A percentile compares a stretch with the other conserved stretches of the same genome.
Conservation (phyloP, 352 stramenopile genomes). For the Globisporangium sylvaticum region DNA sequence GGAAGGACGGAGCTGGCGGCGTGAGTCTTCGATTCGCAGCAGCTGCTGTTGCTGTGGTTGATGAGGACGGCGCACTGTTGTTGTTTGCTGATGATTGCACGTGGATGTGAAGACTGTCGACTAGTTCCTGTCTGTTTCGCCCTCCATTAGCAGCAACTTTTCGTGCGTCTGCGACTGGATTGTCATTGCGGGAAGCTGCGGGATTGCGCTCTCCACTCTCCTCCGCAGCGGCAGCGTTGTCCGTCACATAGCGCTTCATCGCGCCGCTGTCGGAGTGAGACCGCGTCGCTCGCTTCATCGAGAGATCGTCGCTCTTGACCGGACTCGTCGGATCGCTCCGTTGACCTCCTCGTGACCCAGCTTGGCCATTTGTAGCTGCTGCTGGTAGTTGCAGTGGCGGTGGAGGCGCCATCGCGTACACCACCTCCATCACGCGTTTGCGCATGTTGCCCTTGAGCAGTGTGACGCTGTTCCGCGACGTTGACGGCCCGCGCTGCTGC, state of each 20-base stretch:
- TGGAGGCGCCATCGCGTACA: conserved; percentile 7
- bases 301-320: conserved; percentile 1
- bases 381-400: neutral
- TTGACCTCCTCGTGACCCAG: neutral
- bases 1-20: neutral
- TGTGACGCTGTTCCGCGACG: conserved; percentile 52
- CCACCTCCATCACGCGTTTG: conserved; percentile 43
- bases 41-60: conserved; percentile 8
- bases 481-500: conserved; percentile 57
- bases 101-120: conserved; percentile 10
- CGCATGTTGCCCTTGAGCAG: conserved; percentile 61
- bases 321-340: conserved; percentile 5
- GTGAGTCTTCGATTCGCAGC: neutral
- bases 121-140: neutral
- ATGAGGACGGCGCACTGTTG: neutral
- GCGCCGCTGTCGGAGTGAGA: conserved; percentile 48
- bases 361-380: neutral
- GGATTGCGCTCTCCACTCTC: neutral
- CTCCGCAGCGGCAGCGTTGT: neutral
- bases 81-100: conserved; percentile 3
- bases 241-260: conserved; percentile 18
- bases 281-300: conserved; percentile 21
- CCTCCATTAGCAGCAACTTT: neutral
- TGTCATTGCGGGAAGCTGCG: neutral
- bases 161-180: neutral